Evolutionary conservation across 176 grass and related monocot genomes (phyloP).

Genomic region (Elymus sibiricus): DNA sequence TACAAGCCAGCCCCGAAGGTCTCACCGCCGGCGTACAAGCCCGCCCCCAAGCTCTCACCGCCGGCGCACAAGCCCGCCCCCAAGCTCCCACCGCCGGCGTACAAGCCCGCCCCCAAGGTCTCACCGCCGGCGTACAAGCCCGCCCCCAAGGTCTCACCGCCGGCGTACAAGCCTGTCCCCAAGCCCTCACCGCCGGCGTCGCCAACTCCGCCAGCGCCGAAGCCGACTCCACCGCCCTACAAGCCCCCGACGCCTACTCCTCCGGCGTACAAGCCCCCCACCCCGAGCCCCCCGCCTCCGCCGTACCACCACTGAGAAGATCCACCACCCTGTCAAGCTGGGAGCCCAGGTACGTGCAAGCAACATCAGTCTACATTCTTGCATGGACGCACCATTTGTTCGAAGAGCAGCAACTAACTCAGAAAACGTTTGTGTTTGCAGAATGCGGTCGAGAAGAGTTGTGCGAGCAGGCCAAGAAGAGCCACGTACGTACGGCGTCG

Average conservation of each 20-base stretch:
- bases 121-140: not conserved
- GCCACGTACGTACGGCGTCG: not conserved
- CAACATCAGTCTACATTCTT: not conserved
- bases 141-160: not conserved
- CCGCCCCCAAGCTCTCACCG: not conserved
- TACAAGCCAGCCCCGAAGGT: not conserved
- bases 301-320: conserved; percentile 39
- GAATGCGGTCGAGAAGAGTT: conserved; percentile 1
- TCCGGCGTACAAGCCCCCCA: not conserved
- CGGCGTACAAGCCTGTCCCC: not conserved
- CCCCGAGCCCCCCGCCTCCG: conserved; percentile 40
- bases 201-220: not conserved
- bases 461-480: conserved; percentile 19
- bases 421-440: not conserved
- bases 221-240: not conserved
- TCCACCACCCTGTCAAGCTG: not conserved
- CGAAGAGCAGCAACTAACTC: not conserved
- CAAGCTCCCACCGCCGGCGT: not conserved
- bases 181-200: not conserved
- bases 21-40: not conserved
- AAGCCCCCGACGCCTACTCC: not conserved
- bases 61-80: not conserved
- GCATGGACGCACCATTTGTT: not conserved
- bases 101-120: not conserved
- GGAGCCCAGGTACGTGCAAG: conserved; percentile 11